phyloP scores from a whole-genome alignment of 2,329 filamentous ascomycete species.

The Xylaria polymorpha region DNA sequence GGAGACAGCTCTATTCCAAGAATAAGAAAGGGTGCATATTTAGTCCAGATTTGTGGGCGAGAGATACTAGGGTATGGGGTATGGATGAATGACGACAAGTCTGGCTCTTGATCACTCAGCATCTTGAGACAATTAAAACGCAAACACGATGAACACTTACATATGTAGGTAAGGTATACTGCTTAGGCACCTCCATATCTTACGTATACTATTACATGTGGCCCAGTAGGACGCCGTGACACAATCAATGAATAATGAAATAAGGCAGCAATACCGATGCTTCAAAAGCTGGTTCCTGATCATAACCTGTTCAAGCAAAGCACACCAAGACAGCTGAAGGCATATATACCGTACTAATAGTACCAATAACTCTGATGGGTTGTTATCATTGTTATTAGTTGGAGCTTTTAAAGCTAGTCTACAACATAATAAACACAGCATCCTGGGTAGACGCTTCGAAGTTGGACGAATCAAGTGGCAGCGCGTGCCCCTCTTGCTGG shows the following conservation, averaged over 20 bases:
- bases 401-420: background rate
- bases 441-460: background rate
- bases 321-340: conserved; percentile 9
- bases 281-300: conserved; percentile 3
- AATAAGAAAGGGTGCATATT: background rate
- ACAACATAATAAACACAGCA: conserved; percentile 4
- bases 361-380: conserved; percentile 1
- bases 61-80: conserved; percentile 2
- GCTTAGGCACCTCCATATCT: background rate
- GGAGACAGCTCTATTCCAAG: background rate
- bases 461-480: conserved; percentile 24
- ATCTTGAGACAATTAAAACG: conserved; percentile 4
- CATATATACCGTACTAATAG: background rate
- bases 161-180: background rate
- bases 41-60: conserved; percentile 3
- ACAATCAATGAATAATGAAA: conserved; percentile 3
- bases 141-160: background rate
- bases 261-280: background rate
- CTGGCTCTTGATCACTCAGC: background rate
- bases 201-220: background rate
- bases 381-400: conserved; percentile 5
- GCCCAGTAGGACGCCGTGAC: background rate
- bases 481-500: conserved; percentile 5
- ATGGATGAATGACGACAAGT: background rate
- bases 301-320: conserved; percentile 25